Percentiles rank a stretch among this genome's conserved stretches.
Conservation (phyloP, 129 eudicot genomes). For the Chrysanthemum makinoi region DNA sequence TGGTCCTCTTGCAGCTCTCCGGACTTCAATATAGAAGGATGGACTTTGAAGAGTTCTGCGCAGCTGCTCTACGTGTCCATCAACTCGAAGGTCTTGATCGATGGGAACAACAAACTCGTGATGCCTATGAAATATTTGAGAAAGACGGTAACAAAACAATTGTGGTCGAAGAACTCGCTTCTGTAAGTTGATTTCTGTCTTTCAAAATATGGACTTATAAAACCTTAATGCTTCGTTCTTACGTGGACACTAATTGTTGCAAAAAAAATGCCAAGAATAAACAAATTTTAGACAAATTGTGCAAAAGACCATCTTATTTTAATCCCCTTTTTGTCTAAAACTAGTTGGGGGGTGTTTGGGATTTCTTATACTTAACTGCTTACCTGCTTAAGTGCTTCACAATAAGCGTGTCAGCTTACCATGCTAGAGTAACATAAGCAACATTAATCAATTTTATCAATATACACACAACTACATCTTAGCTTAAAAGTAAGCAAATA, state of each 20-base stretch:
- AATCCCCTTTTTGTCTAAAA: too few species aligned
- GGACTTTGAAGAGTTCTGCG: conserved; percentile 41
- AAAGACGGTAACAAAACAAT: conserved; percentile 34
- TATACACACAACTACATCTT: too few species aligned
- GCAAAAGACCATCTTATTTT: background rate
- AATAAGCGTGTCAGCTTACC: too few species aligned
- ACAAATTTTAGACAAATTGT: background rate
- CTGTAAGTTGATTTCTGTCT: conserved; percentile 23
- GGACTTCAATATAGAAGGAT: conserved; percentile 32
- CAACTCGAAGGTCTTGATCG: conserved; percentile 33
- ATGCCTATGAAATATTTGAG: conserved; percentile 33
- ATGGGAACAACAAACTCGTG: conserved; percentile 29
- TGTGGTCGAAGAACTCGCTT: conserved; percentile 37
- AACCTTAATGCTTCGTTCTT: background rate
- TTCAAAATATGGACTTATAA: background rate
- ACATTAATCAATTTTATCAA: too few species aligned
- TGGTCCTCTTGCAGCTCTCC: conserved; percentile 24
- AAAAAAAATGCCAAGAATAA: background rate
- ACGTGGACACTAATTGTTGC: background rate
- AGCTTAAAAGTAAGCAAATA: too few species aligned
- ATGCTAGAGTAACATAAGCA: too few species aligned
- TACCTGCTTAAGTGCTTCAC: too few species aligned
- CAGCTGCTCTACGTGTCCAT: conserved; percentile 35
- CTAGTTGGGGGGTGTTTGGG: too few species aligned
- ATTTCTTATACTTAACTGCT: too few species aligned